Conservation (phyloP, 2,329 filamentous ascomycete genomes). For the Arthrobotrys musiformis region DNA sequence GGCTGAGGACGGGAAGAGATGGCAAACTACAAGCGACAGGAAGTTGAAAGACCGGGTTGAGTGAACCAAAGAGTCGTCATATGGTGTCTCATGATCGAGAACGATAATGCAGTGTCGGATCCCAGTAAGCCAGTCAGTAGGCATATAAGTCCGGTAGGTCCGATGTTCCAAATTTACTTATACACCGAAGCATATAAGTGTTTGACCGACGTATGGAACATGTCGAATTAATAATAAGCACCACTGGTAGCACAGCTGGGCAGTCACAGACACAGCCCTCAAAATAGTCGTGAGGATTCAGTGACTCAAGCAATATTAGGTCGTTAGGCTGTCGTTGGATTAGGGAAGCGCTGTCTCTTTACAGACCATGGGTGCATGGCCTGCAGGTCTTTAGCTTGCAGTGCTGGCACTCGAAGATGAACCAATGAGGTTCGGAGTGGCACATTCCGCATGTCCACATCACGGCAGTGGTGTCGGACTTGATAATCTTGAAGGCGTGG, state of each 20-base stretch:
- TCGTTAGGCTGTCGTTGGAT: conserved; percentile 25
- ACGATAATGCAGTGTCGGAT: conserved; percentile 29
- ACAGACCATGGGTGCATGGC: conserved; percentile 68
- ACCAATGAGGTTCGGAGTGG: conserved; percentile 73
- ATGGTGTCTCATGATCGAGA: conserved; percentile 36
- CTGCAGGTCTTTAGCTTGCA: conserved; percentile 75
- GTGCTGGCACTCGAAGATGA: conserved; percentile 75
- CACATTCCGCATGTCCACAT: conserved; percentile 75
- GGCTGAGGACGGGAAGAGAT: conserved; percentile 2
- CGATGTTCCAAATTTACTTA: too few species aligned
- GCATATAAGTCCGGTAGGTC: conserved; percentile 14
- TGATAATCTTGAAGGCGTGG: conserved; percentile 74
- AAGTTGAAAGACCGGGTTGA: conserved; percentile 33
- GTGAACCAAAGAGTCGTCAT: conserved; percentile 42
- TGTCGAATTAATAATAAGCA: conserved; percentile 2
- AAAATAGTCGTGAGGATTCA: conserved; percentile 40
- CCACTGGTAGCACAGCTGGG: conserved; percentile 14
- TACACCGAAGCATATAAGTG: conserved; percentile 6
- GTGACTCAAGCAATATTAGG: conserved; percentile 42
- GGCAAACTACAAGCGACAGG: conserved; percentile 22
- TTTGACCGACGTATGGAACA: conserved; percentile 15
- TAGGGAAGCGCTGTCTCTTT: conserved; percentile 39
- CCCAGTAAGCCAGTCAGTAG: conserved; percentile 4
- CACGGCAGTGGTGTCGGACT: conserved; percentile 73
- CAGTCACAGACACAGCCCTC: conserved; percentile 24